phyloP scores from a whole-genome alignment of 352 stramenopile genomes.

The Thraustochytrium sp. region DNA sequence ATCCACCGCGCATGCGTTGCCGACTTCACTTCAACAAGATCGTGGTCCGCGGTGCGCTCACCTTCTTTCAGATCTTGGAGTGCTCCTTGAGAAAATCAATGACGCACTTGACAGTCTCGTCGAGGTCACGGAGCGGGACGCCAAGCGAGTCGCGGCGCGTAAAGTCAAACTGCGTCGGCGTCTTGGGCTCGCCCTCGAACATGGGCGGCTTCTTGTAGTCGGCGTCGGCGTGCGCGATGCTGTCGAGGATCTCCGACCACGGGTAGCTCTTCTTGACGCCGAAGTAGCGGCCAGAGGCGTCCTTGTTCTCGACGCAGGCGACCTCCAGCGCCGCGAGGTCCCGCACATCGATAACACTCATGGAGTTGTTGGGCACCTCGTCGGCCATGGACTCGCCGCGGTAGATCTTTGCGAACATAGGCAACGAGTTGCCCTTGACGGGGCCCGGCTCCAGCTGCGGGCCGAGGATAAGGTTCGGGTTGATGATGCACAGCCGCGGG shows the following conservation, averaged over 20 bases:
- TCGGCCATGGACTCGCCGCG: neutral
- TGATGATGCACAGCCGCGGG: conserved; percentile 7
- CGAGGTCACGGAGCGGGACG: neutral
- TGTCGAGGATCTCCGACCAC: neutral
- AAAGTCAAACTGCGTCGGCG: conserved; percentile 3
- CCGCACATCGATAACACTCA: conserved; percentile 1
- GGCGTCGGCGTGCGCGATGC: neutral
- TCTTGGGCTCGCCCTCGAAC: neutral
- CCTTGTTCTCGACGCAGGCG: neutral
- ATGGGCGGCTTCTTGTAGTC: neutral
- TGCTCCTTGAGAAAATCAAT: neutral
- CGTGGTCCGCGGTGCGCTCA: no score
- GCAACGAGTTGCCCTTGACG: neutral
- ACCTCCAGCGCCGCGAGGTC: neutral
- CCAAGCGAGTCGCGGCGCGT: conserved; percentile 6
- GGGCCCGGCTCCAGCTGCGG: neutral
- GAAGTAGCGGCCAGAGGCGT: neutral
- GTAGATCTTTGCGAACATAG: neutral
- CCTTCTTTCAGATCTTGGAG: neutral
- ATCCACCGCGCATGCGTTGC: no score
- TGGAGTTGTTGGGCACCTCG: neutral
- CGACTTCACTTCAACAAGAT: no score
- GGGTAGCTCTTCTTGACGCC: neutral
- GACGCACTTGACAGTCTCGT: neutral
- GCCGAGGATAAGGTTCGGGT: conserved; percentile 2